A percentile compares a stretch with the other conserved stretches of the same genome.
phyloP scores from a whole-genome alignment of 192 early-diverging fungal genomes.

The Gryganskiella cystojenkinii region DNA sequence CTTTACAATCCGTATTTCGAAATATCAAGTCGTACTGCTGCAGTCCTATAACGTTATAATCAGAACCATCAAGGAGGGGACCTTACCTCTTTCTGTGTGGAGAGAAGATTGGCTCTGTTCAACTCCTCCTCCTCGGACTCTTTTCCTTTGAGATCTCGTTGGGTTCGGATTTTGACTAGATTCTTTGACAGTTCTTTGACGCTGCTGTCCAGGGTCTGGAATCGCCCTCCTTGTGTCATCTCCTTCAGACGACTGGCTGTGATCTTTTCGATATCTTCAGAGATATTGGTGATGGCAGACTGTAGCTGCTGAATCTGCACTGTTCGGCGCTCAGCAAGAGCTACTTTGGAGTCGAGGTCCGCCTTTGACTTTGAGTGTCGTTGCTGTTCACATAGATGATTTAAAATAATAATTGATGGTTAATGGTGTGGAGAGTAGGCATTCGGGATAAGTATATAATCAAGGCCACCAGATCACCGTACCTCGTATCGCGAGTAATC shows the following conservation, averaged over 20 bases:
- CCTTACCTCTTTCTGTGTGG: slow-evolving; percentile 61
- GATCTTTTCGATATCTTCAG: slow-evolving; percentile 56
- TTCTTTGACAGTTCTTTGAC: slow-evolving; percentile 84
- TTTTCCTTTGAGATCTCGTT: slow-evolving; percentile 81
- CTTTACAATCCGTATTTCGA: not conserved
- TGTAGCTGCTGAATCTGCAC: slow-evolving; percentile 63
- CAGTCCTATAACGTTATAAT: not conserved
- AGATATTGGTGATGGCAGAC: slow-evolving; percentile 72
- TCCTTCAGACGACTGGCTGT: slow-evolving; percentile 54
- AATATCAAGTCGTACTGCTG: not conserved
- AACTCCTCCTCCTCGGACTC: slow-evolving; percentile 82
- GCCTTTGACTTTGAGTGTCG: slow-evolving; percentile 33
- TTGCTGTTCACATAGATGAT: slow-evolving; percentile 11
- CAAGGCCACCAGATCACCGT: slow-evolving; percentile 4
- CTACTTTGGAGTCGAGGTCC: slow-evolving; percentile 51
- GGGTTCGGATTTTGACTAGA: slow-evolving; percentile 85
- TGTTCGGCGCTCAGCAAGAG: slow-evolving; percentile 37
- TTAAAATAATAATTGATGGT: not conserved
- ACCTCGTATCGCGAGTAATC: slow-evolving; percentile 85
- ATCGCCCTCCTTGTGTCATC: slow-evolving; percentile 70
- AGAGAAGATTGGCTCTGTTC: slow-evolving; percentile 43
- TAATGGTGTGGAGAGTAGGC: not conserved
- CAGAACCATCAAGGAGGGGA: not conserved
- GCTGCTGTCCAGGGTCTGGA: slow-evolving; percentile 73
- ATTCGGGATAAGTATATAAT: not conserved